Base-by-base conservation (phyloP, 805 yeast genomes). In the Teunomyces gatunensis region DNA sequence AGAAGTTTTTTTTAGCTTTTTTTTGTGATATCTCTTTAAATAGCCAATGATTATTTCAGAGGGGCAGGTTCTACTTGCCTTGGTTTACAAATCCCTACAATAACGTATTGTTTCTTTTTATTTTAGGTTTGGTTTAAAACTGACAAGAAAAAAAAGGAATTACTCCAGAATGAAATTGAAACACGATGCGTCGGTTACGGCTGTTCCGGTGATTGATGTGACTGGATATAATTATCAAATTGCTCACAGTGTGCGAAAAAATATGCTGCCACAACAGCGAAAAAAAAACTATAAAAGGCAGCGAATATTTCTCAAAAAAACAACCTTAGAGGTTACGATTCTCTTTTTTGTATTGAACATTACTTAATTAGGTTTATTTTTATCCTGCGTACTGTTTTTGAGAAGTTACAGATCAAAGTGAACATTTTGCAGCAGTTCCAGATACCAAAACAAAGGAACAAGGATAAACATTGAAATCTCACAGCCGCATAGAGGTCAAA, bases 21-120 rank as follows among this genome's bases (percentile, higher is more conserved):
- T 45, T 28, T 20, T 30, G 42, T 45, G 42, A 30, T 25, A 28
- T 30, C 35, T 48, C 34, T 37, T 42, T 46, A 37, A 18, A 25
- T 25, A 21, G 18, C 40, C 7, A 17, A 23, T 12, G 27, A 39
- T 12, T 39, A 13, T 27, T 12, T 2, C 25, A 25, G 23, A 23
- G 39, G 27, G 21, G 39, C 23, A 20, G 12, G 39, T n/a, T 10
- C n/a, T 5, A 11, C 39, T 35, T 35, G 23, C 27, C 39, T 11
- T 35, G 27, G 39, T 35, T 17, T 18, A 35, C 15, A 13, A 13
- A 13, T 32, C 3, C 4, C 9, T 32, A 10, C 17, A 13, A 32
- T n/a, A 13, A n/a, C 7, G 34, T 32, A 7, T 32, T 32, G 9
- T 15, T 2, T 25, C 7, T 7, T 9, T 25, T 25, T 7, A 2